Evolutionary conservation across 2,329 filamentous ascomycete species (phyloP).

Genomic region (Cryphonectria naterciae): DNA sequence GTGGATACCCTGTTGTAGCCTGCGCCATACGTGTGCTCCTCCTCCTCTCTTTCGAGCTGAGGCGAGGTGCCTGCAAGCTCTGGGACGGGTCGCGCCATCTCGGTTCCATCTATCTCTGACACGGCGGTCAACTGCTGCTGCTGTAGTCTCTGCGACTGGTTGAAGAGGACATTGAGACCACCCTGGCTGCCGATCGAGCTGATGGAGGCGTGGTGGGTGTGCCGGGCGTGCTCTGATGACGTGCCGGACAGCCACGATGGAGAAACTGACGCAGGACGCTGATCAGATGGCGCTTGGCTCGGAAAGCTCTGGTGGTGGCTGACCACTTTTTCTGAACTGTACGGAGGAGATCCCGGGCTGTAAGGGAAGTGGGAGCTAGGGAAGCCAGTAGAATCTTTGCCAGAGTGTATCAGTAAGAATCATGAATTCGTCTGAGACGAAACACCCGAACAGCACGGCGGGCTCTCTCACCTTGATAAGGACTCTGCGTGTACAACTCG

Average conservation of each 20-base stretch:
- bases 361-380: constrained; percentile 9
- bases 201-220: constrained; percentile 11
- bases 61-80: constrained; percentile 20
- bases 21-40: neutral
- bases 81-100: constrained; percentile 10
- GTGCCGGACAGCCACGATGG: constrained; percentile 22
- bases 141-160: neutral
- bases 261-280: constrained; percentile 13
- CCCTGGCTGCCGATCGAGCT: constrained; percentile 20
- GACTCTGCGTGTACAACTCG: constrained; percentile 17
- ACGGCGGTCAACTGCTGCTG: constrained; percentile 15
- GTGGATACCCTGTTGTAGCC: constrained; percentile 16
- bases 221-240: neutral
- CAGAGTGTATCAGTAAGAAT: neutral
- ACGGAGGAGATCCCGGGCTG: neutral
- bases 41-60: neutral
- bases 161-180: constrained; percentile 1
- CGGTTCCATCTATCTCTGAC: constrained; percentile 23
- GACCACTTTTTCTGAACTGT: constrained; percentile 11
- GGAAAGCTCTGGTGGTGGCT: neutral
- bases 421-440: neutral
- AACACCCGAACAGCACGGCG: neutral
- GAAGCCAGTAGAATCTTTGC: constrained; percentile 5
- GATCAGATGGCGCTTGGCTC: constrained; percentile 2
- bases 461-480: constrained; percentile 23